Evolutionary conservation across 2,329 filamentous ascomycete species (phyloP).

Genomic region (Sodiomyces alkalinus): DNA sequence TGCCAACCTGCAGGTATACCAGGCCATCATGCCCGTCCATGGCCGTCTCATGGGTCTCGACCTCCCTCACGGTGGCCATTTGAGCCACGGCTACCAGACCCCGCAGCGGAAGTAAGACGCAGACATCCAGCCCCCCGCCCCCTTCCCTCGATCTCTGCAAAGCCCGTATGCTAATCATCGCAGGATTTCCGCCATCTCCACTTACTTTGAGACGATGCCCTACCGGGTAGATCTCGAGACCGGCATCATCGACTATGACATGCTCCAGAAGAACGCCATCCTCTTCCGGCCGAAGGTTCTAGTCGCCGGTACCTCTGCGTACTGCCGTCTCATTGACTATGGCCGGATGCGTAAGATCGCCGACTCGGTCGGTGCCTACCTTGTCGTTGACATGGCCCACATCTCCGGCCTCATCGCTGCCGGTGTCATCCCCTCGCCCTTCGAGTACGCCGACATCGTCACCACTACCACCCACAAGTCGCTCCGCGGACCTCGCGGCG

Average conservation of each 20-base stretch:
- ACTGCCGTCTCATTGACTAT: conserved; percentile 97
- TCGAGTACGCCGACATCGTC: conserved; percentile 85
- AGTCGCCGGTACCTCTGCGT: conserved; percentile 91
- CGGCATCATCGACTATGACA: conserved; percentile 93
- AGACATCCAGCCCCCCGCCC: conserved; percentile 8
- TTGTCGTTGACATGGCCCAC: conserved; percentile 96
- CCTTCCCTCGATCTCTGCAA: background rate
- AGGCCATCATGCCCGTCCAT: conserved; percentile 90
- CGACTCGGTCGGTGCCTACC: conserved; percentile 83
- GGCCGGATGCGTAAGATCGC: conserved; percentile 90
- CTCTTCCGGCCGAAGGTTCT: conserved; percentile 94
- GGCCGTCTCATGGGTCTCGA: conserved; percentile 95
- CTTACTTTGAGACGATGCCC: conserved; percentile 98
- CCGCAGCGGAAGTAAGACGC: conserved; percentile 78
- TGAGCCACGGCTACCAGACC: conserved; percentile 96
- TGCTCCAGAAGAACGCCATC: conserved; percentile 74
- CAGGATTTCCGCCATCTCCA: conserved; percentile 89
- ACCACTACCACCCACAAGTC: conserved; percentile 99
- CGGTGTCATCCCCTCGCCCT: conserved; percentile 85
- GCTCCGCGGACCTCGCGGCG: conserved; percentile 87
- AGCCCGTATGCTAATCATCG: background rate
- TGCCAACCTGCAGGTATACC: conserved; percentile 96
- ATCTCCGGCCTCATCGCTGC: conserved; percentile 93
- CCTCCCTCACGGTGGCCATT: conserved; percentile 83
- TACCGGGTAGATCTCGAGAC: conserved; percentile 84